A percentile compares a stretch with the other conserved stretches of the same genome.
Conservation (phyloP, 305 asterid genomes). For the Fraxinus baroniana region DNA sequence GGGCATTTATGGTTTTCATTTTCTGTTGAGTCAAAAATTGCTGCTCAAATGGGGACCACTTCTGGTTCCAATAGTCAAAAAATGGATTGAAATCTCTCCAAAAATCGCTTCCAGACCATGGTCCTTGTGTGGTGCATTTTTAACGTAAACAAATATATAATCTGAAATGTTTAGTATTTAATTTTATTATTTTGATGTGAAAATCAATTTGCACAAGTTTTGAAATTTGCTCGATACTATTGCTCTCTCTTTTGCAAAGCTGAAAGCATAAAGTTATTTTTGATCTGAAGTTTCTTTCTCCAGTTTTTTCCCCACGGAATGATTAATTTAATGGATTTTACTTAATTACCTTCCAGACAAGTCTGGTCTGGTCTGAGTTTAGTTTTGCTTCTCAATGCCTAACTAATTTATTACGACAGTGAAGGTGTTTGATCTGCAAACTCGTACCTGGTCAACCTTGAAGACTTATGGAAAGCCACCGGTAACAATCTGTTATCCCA, state of each 20-base stretch:
- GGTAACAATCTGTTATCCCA: slow-evolving; percentile 44
- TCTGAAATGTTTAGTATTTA: not conserved
- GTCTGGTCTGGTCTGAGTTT: not conserved
- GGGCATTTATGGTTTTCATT: not conserved
- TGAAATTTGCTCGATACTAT: slow-evolving; percentile 12
- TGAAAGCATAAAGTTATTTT: not conserved
- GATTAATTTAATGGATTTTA: not conserved
- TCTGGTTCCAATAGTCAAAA: not conserved
- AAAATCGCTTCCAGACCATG: not conserved
- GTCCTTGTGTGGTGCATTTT: not conserved
- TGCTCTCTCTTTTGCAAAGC: not conserved
- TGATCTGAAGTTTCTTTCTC: not conserved
- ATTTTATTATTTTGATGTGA: slow-evolving; percentile 12
- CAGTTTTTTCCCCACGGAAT: not conserved
- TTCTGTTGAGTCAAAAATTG: not conserved
- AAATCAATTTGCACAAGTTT: not conserved
- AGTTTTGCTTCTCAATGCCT: slow-evolving; percentile 21
- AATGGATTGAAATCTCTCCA: not conserved
- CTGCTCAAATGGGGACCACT: not conserved
- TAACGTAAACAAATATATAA: not conserved
- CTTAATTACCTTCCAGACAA: slow-evolving; percentile 23
- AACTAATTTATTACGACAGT: slow-evolving; percentile 50
- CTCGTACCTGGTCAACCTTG: slow-evolving; percentile 79
- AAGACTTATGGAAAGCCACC: slow-evolving; percentile 98
- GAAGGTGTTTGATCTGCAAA: slow-evolving; percentile 84